Evolutionary conservation across 1,284 basidiomycete genomes (phyloP), one percentile per base, ranked within the genome.

Genomic region (Ustilago xerochloae): DNA sequence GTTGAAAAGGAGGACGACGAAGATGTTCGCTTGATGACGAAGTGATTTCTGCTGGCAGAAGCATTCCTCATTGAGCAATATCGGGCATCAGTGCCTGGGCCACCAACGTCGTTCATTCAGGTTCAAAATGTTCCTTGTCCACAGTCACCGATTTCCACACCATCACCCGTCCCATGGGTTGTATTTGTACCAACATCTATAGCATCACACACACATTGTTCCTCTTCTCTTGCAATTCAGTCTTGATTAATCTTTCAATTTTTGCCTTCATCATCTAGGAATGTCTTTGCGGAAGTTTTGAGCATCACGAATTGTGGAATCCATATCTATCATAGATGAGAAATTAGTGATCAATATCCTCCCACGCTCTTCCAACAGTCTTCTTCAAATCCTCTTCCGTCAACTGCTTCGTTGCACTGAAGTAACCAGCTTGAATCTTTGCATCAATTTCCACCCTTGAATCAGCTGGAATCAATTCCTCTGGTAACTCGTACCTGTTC

Each of bases 331-430:
- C n/a, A n/a, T n/a, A n/a, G n/a, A n/a, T n/a, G n/a, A n/a, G n/a
- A n/a, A n/a, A 4, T 50, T n/a, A 75, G 35, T 75, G 73, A 47
- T 75, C 68, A 39, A 75, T 36, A 47, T 86, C 85, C 85, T 87
- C 93, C 94, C 93, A 94, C 18, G 91, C 90, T 57, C 94, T 87
- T 0, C 94, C 95, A 5, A 95, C 92, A 0, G 94, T 77, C 24
- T 66, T 36, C 41, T 56, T 62, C 24, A 81, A 56, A 30, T 81
- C 78, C 12, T 62, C 73, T 41, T 76, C 75, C 0, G 73, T 78
- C 10, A 80, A 39, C 24, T 65, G 66, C 48, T 78, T 77, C 4
- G 70, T 69, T 6, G 52, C 39, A 15, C 59, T 65, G 58, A 75
- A 81, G 73, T 81, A 81, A n/a, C 94, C 94, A 6, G 93, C 90